Percentiles rank a stretch among this genome's conserved stretches.
Evolutionary conservation across 768 basidiomycete species (phyloP).

Genomic region (Amanita exitialis): DNA sequence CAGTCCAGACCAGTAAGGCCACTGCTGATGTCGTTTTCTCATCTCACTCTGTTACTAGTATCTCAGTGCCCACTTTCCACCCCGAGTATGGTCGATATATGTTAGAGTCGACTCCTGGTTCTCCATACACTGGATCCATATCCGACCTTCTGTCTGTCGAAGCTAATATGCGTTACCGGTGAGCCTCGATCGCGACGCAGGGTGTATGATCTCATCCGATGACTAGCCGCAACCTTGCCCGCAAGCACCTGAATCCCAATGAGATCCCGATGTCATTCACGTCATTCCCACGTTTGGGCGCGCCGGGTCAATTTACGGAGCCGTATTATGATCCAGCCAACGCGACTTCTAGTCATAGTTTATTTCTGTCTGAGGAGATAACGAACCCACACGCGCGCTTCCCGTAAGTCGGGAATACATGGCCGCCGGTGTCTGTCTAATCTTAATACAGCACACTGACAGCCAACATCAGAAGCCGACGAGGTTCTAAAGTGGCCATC

Average conservation of each 20-base stretch:
- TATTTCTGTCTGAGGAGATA: conserved; percentile 92
- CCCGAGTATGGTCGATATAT: conserved; percentile 98
- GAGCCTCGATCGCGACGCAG: conserved; percentile 10
- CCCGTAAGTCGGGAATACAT: conserved; percentile 56
- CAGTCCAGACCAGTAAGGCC: conserved; percentile 47
- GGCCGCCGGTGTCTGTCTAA: conserved; percentile 3
- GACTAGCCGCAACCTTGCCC: conserved; percentile 70
- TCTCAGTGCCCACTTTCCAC: conserved; percentile 83
- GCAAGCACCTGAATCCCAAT: conserved; percentile 71
- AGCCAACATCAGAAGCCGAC: conserved; percentile 83
- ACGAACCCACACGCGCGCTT: conserved; percentile 97
- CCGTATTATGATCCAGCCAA: conserved; percentile 69
- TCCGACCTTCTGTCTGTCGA: conserved; percentile 85
- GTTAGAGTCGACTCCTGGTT: conserved; percentile 96
- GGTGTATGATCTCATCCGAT: background rate
- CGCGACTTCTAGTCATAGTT: conserved; percentile 82
- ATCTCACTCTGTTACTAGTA: conserved; percentile 24
- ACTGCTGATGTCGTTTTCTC: background rate
- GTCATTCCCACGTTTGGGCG: conserved; percentile 90
- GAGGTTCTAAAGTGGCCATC: conserved; percentile 91
- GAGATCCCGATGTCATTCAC: conserved; percentile 92
- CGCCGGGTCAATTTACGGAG: conserved; percentile 84
- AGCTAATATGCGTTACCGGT: conserved; percentile 92
- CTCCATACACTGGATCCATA: conserved; percentile 86
- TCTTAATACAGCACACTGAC: conserved; percentile 71